Evolutionary conservation across 345 rosid genomes (phyloP).

Genomic region (Populus deltoides): DNA sequence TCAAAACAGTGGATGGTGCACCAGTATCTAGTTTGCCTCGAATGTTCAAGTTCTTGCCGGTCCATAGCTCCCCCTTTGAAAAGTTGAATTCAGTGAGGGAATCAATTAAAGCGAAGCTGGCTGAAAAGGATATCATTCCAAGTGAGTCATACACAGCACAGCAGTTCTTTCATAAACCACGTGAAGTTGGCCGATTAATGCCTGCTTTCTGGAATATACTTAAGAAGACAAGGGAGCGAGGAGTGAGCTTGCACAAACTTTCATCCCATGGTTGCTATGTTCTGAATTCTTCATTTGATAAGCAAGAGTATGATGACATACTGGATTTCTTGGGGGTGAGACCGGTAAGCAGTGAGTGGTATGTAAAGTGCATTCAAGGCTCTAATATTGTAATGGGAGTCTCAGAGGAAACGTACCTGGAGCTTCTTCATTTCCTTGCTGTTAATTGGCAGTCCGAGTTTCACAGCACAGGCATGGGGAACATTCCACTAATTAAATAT

Average conservation of each 20-base stretch:
- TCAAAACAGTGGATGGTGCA: too few species aligned
- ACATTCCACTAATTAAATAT: slow-evolving; percentile 53
- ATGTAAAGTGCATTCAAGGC: slow-evolving; percentile 53
- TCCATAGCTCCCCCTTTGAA: slow-evolving; percentile 29
- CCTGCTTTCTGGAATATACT: slow-evolving; percentile 59
- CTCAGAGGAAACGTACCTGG: slow-evolving; percentile 44
- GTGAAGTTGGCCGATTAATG: slow-evolving; percentile 51
- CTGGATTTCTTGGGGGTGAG: slow-evolving; percentile 52
- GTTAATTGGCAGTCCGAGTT: slow-evolving; percentile 50
- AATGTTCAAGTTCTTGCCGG: slow-evolving; percentile 49
- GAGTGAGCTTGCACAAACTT: slow-evolving; percentile 52
- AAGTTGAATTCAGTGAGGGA: slow-evolving; percentile 46
- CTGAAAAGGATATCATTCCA: slow-evolving; percentile 47
- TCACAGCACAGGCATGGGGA: slow-evolving; percentile 21
- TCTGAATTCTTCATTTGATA: slow-evolving; percentile 49
- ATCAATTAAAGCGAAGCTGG: slow-evolving; percentile 33
- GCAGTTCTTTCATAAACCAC: slow-evolving; percentile 58
- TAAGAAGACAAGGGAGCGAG: slow-evolving; percentile 44
- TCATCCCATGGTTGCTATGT: slow-evolving; percentile 55
- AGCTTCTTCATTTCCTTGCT: slow-evolving; percentile 49
- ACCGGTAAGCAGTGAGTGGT: slow-evolving; percentile 49
- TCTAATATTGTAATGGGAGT: slow-evolving; percentile 45
- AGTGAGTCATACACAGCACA: slow-evolving; percentile 49
- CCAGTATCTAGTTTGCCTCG: too few species aligned
- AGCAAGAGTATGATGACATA: slow-evolving; percentile 25